Conservation (phyloP, 805 yeast species). For the Starmerella tilneyi region DNA sequence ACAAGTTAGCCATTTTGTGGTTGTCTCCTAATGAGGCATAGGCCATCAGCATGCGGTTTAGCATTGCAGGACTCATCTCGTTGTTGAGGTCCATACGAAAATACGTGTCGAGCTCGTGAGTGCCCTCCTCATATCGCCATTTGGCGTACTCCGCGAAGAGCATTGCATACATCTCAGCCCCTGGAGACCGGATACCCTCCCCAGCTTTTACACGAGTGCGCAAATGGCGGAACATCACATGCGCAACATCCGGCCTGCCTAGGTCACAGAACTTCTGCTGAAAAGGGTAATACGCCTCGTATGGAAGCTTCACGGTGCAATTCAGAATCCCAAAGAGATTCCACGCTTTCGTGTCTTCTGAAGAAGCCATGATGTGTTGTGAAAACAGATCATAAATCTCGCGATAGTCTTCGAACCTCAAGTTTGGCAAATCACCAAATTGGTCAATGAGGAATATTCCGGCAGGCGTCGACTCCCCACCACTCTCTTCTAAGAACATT, state of each 20-base stretch:
- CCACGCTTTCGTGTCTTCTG: constrained; percentile 42
- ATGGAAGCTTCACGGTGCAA: constrained; percentile 47
- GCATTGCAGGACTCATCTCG: constrained; percentile 45
- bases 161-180: constrained; percentile 47
- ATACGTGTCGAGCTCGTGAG: constrained; percentile 50
- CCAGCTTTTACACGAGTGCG: constrained; percentile 41
- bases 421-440: constrained; percentile 30
- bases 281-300: constrained; percentile 47
- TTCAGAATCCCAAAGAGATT: constrained; percentile 48
- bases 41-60: constrained; percentile 56
- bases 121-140: constrained; percentile 51
- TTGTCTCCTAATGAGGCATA: constrained; percentile 50
- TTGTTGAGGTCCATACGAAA: constrained; percentile 53
- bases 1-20: constrained; percentile 46
- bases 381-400: constrained; percentile 38
- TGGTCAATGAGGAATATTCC: constrained; percentile 38
- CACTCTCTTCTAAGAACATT: constrained; percentile 33
- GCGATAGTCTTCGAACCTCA: constrained; percentile 29
- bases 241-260: constrained; percentile 51
- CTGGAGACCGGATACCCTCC: constrained; percentile 44
- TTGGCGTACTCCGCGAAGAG: constrained; percentile 54
- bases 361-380: constrained; percentile 36
- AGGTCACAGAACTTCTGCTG: constrained; percentile 46
- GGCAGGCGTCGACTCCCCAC: constrained; percentile 31
- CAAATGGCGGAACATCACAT: constrained; percentile 51